Base-by-base conservation (phyloP, 768 basidiomycete species). In the Phylloporus sp. region DNA sequence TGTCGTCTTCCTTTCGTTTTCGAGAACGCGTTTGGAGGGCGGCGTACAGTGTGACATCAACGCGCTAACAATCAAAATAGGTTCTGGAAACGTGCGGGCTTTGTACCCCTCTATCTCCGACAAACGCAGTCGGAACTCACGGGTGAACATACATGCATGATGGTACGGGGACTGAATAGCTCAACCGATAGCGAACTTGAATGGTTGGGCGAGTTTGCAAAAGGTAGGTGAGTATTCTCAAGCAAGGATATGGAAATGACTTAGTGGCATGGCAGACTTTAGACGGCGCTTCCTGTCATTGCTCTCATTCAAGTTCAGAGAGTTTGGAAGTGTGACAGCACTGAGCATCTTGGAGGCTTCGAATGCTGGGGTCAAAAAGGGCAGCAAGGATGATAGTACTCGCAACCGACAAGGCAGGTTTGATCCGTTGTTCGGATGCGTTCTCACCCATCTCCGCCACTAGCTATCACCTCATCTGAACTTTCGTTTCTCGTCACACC, bases 21-120 rank as follows among this genome's bases (percentile, higher is more conserved):
- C 3, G 4, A 23, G 21, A 21, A 6, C 27, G 6, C 6, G 1
- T 18, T 18, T 26, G 14, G 21, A n/a, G 10, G 10, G 14, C 7
- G 26, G 10, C 8, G 32, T 17, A 14, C 4, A 9, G 28, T 18
- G 15, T 29, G n/a, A 15, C 4, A 41, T 23, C 13, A 26, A 18
- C 7, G 9, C 15, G n/a, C 39, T 52, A 10, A 42, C 8, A 43
- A 28, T 38, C n/a, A 13, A 36, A 17, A 34, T 29, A 77, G 90
- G 50, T 99, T 98, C 73, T 98, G 96, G 96, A 98, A 98, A 68
- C 80, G 91, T 18, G 83, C 85, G 1, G 88, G 90, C 11, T 99
- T 86, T 63, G 78, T 90, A 0, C 96, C 96, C 1, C 73, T 98
- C 13, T 98, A 98, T 60, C 68, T 98, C 24, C 82, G 95, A 24